phyloP scores from a whole-genome alignment of 169 alveolate genomes.

The Eimeria acervulina region DNA sequence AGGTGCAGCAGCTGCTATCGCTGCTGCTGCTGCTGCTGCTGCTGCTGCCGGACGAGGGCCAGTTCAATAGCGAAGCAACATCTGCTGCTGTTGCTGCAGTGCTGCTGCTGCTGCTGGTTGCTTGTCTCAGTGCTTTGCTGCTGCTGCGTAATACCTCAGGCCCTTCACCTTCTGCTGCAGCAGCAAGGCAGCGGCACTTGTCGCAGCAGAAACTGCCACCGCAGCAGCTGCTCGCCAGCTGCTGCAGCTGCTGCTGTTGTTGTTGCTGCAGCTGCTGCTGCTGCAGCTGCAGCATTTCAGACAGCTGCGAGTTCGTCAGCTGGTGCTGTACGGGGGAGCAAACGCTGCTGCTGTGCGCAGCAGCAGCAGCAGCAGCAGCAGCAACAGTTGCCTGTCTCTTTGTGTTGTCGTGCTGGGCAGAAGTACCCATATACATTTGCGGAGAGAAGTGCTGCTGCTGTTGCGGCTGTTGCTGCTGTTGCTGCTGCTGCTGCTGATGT shows the following conservation, averaged over 20 bases:
- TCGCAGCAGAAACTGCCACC: neutral
- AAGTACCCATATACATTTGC: neutral
- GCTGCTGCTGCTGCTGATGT: constrained; percentile 18
- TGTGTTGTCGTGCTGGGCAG: neutral
- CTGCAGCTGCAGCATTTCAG: constrained; percentile 32
- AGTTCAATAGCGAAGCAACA: neutral
- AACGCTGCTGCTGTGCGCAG: neutral
- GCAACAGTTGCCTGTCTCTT: neutral
- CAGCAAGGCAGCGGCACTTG: constrained; percentile 14
- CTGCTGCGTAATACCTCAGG: neutral
- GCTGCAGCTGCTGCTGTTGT: neutral
- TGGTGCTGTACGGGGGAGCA: constrained; percentile 38
- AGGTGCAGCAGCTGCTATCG: constrained; percentile 65
- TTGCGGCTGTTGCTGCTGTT: constrained; percentile 42
- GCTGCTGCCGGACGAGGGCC: neutral
- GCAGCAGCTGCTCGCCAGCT: constrained; percentile 47
- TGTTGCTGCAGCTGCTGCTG: constrained; percentile 37
- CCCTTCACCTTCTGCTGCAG: neutral
- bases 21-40: constrained; percentile 46
- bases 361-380: neutral
- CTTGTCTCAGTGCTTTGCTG: constrained; percentile 7
- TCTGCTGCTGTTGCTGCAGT: constrained; percentile 27
- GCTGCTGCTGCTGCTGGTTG: constrained; percentile 32
- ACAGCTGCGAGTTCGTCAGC: neutral
- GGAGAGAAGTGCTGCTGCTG: constrained; percentile 66